Evolutionary conservation across 164 flowering plant species (phyloP).

Genomic region (Tetracentron sinense): DNA sequence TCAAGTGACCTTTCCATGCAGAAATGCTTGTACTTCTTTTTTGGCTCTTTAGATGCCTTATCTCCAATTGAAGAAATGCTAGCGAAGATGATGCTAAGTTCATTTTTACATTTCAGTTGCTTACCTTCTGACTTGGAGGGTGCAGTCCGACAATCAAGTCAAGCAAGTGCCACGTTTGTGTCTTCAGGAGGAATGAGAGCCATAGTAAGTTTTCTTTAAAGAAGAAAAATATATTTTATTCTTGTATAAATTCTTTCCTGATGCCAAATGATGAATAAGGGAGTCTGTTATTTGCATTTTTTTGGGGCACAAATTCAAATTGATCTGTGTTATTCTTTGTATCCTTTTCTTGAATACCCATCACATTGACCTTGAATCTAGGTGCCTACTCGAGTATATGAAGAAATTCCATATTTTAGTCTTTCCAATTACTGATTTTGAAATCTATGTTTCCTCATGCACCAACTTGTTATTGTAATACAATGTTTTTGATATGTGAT

Average conservation of each 20-base stretch:
- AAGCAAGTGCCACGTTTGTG: constrained; percentile 70
- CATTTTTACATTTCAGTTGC: constrained; percentile 54
- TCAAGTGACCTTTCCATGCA: neutral
- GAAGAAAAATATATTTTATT: neutral
- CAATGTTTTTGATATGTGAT: neutral
- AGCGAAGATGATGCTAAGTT: neutral
- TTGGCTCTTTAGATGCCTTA: neutral
- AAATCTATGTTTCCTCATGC: neutral
- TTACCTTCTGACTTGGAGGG: constrained; percentile 94
- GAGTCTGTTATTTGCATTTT: neutral
- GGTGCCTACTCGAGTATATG: neutral
- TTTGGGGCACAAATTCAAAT: neutral
- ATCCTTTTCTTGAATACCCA: neutral
- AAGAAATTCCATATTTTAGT: neutral
- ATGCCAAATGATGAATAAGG: neutral
- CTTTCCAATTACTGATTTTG: neutral
- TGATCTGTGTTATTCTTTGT: neutral
- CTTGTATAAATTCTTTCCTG: neutral
- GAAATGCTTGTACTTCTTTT: neutral
- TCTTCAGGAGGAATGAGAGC: constrained; percentile 91
- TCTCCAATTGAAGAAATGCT: neutral
- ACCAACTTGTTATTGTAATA: neutral
- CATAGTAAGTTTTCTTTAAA: constrained; percentile 54
- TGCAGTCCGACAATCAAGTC: constrained; percentile 83
- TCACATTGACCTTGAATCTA: neutral